phyloP scores from a whole-genome alignment of 1,284 basidiomycete genomes.

The Sparassis latifolia region DNA sequence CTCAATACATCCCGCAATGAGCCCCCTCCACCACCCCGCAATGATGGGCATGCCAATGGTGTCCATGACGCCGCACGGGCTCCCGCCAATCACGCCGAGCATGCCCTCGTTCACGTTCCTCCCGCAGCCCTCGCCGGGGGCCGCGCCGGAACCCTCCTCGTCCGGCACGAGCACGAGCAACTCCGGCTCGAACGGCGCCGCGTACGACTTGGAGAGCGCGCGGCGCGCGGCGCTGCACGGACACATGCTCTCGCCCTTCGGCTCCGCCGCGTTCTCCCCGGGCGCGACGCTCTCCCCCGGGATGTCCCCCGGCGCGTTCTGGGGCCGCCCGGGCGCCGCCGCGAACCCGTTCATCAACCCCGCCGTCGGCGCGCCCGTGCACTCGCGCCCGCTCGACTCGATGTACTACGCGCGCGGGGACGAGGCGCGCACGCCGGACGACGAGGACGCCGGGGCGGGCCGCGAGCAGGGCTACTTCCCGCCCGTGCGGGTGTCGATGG shows the following conservation, averaged over 20 bases:
- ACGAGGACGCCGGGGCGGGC: constrained; percentile 2
- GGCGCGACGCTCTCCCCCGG: constrained; percentile 71
- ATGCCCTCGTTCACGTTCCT: constrained; percentile 75
- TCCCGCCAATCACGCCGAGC: constrained; percentile 72
- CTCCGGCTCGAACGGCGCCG: neutral
- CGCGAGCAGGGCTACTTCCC: constrained; percentile 21
- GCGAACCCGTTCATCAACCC: constrained; percentile 58
- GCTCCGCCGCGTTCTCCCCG: constrained; percentile 47
- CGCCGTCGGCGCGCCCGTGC: constrained; percentile 63
- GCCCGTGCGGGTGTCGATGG: constrained; percentile 22
- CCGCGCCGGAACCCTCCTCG: constrained; percentile 8
- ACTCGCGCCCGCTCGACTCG: constrained; percentile 9
- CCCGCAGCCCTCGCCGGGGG: constrained; percentile 27
- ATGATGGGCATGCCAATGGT: constrained; percentile 23
- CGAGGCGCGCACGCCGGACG: neutral
- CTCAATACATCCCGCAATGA: constrained; percentile 18
- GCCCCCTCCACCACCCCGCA: constrained; percentile 28
- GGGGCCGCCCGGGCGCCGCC: constrained; percentile 45
- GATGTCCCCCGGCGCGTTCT: constrained; percentile 68
- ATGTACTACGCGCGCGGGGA: constrained; percentile 4
- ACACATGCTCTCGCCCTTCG: constrained; percentile 21
- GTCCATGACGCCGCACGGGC: constrained; percentile 57
- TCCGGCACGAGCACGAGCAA: neutral
- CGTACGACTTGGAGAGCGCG: constrained; percentile 2
- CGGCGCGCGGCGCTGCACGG: constrained; percentile 7